These are phyloP conservation scores for Ascobolus immersus DNA, from an alignment of 495 filamentous ascomycete genomes.

Conservation along the genomic window DNA sequence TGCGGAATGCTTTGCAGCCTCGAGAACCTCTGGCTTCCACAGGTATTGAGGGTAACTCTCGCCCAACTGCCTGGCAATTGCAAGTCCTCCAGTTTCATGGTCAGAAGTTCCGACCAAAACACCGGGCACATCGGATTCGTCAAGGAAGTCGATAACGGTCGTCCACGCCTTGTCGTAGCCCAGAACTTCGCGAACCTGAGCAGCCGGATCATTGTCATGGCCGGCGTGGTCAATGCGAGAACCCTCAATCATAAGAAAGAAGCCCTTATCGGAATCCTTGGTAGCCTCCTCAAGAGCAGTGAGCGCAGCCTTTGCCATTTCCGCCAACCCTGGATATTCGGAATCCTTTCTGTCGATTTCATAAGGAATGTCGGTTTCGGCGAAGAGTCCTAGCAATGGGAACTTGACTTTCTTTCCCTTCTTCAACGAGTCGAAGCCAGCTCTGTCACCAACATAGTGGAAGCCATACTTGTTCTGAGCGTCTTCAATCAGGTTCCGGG, in stretches of 20 bases:
- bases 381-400: slow-evolving; percentile 71
- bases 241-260: slow-evolving; percentile 97
- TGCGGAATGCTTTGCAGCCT: slow-evolving; percentile 54
- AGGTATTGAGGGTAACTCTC: slow-evolving; percentile 50
- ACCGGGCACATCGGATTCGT: slow-evolving; percentile 42
- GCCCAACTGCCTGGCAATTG: slow-evolving; percentile 47
- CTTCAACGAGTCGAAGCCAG: slow-evolving; percentile 52
- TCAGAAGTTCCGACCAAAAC: slow-evolving; percentile 75
- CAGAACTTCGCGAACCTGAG: slow-evolving; percentile 81
- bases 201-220: slow-evolving; percentile 81
- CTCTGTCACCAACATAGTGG: slow-evolving; percentile 43
- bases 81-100: slow-evolving; percentile 80
- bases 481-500: slow-evolving; percentile 37
- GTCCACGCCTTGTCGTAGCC: slow-evolving; percentile 74
- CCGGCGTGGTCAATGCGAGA: slow-evolving; percentile 90
- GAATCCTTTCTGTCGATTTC: slow-evolving; percentile 71
- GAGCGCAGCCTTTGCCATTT: slow-evolving; percentile 71
- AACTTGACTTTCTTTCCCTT: slow-evolving; percentile 47
- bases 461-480: slow-evolving; percentile 52
- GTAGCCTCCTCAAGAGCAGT: slow-evolving; percentile 61
- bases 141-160: slow-evolving; percentile 59
- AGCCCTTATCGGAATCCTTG: slow-evolving; percentile 61
- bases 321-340: slow-evolving; percentile 64
- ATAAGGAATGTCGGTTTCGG: slow-evolving; percentile 58
- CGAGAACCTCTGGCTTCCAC: slow-evolving; percentile 64